A percentile compares a stretch with the other conserved stretches of the same genome.
These are phyloP conservation scores for Neofusicoccum cordaticola DNA, from an alignment of 2,329 filamentous ascomycete genomes.

Conservation along the genomic window DNA sequence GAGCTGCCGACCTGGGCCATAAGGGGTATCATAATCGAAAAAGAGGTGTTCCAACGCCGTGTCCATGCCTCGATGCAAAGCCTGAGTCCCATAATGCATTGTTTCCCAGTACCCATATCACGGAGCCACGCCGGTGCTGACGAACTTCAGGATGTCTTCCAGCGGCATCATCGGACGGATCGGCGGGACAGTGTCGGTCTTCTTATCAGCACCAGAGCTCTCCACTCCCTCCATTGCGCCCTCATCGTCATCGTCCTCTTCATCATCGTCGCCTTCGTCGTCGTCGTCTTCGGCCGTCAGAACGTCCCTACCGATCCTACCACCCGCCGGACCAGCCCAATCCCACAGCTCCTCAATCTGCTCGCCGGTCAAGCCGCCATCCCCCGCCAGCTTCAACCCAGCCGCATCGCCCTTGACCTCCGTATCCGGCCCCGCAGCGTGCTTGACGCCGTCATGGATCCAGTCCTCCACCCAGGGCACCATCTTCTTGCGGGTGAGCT, in stretches of 20 bases:
- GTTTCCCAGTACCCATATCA: not conserved
- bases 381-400: constrained; percentile 20
- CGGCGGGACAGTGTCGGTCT: constrained; percentile 20
- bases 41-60: not conserved
- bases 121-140: constrained; percentile 44
- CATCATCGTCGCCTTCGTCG: constrained; percentile 47
- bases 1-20: not conserved
- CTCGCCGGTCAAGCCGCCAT: constrained; percentile 38
- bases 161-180: constrained; percentile 39
- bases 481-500: constrained; percentile 77
- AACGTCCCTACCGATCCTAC: constrained; percentile 52
- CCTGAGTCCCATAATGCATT: too few relatives aligned
- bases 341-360: constrained; percentile 62
- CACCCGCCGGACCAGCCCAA: constrained; percentile 49
- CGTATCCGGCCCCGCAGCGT: constrained; percentile 35
- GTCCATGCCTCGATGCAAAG: not conserved
- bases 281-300: constrained; percentile 34
- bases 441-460: constrained; percentile 60
- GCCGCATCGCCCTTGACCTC: not conserved
- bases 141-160: constrained; percentile 50
- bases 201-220: not conserved
- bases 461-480: constrained; percentile 74
- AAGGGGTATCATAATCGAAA: not conserved
- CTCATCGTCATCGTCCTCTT: constrained; percentile 53
- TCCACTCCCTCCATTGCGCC: constrained; percentile 50